phyloP scores from a whole-genome alignment of 1,284 basidiomycete species.

The Megacollybia platyphylla region DNA sequence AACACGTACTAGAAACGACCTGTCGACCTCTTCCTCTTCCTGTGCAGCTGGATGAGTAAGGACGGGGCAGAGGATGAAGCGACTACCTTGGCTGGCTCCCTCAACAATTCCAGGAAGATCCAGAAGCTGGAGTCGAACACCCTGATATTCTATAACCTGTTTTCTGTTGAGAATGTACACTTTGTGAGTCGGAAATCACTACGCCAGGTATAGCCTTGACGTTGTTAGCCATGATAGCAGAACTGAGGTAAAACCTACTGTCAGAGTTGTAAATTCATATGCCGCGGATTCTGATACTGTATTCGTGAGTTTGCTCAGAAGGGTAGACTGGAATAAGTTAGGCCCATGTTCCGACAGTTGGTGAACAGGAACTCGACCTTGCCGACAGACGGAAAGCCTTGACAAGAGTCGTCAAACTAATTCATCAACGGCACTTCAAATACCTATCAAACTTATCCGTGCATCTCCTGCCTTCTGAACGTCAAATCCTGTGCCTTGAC shows the following conservation, averaged over 20 bases:
- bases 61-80: not conserved
- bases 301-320: conserved; percentile 86
- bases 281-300: conserved; percentile 84
- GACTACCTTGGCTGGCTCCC: conserved; percentile 74
- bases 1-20: conserved; percentile 71
- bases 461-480: conserved; percentile 94
- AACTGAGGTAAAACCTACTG: conserved; percentile 30
- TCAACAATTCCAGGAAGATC: conserved; percentile 98
- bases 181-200: too few relatives aligned
- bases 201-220: conserved; percentile 85
- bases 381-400: conserved; percentile 82
- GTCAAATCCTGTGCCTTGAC: conserved; percentile 82
- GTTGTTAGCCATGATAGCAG: not conserved
- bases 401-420: too few relatives aligned
- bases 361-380: conserved; percentile 34
- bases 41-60: conserved; percentile 8
- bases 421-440: too few relatives aligned
- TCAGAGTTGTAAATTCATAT: conserved; percentile 93
- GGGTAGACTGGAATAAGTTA: conserved; percentile 56
- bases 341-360: conserved; percentile 5
- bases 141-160: conserved; percentile 69
- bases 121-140: conserved; percentile 78
- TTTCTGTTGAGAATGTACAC: too few relatives aligned
- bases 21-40: conserved; percentile 91
- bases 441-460: conserved; percentile 77